These are phyloP conservation scores for Leucaena leucocephala DNA, from an alignment of 306 rosid genomes.

Conservation along the genomic window DNA sequence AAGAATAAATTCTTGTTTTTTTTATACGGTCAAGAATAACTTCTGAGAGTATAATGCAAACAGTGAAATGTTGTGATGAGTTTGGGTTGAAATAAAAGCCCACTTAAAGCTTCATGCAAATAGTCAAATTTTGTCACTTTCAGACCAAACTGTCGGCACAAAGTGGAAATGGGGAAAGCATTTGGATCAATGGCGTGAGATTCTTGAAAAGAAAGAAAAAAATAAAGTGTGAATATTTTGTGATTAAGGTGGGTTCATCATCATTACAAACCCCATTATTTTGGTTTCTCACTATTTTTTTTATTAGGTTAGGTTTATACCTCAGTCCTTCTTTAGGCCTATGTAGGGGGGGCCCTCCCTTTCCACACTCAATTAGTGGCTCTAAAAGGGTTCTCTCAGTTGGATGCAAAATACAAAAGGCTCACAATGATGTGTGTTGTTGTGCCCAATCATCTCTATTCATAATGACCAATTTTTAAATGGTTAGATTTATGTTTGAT, in stretches of 20 bases:
- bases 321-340: background rate
- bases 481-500: too few relatives aligned
- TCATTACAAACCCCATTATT: constrained; percentile 39
- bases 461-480: too few relatives aligned
- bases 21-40: too few relatives aligned
- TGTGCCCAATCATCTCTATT: constrained; percentile 11
- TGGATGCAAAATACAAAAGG: constrained; percentile 33
- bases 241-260: constrained; percentile 16
- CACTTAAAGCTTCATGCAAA: background rate
- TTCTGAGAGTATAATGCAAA: background rate
- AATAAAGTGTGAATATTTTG: constrained; percentile 14
- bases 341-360: constrained; percentile 29
- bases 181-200: constrained; percentile 19
- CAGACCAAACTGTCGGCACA: constrained; percentile 28
- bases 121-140: constrained; percentile 25
- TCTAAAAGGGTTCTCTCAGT: constrained; percentile 29
- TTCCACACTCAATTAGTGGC: constrained; percentile 45
- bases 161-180: constrained; percentile 16
- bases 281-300: constrained; percentile 3
- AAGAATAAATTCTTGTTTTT: too few relatives aligned
- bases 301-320: constrained; percentile 28
- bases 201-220: background rate
- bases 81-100: background rate
- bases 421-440: background rate
- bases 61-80: background rate